Conservation (phyloP, 345 rosid species). For the Pseudoturritis turrita region DNA sequence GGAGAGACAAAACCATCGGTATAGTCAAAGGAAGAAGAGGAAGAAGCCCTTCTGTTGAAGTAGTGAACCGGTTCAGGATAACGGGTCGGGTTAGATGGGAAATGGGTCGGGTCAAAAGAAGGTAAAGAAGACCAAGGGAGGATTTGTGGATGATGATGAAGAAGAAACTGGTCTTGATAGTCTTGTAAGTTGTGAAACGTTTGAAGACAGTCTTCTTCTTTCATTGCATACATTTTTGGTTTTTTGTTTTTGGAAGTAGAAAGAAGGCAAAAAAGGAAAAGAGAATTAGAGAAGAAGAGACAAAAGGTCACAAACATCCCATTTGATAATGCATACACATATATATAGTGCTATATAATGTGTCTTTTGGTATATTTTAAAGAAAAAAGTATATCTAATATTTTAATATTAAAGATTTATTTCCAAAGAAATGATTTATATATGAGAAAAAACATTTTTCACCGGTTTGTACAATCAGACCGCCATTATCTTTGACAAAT, state of each 20-base stretch:
- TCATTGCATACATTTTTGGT: constrained; percentile 50
- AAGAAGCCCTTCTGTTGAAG: constrained; percentile 66
- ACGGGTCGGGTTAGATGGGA: constrained; percentile 37
- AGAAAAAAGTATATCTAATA: not conserved
- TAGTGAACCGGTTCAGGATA: constrained; percentile 62
- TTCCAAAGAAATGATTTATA: not conserved
- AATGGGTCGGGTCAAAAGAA: constrained; percentile 29
- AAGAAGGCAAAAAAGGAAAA: not conserved
- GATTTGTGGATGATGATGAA: constrained; percentile 44
- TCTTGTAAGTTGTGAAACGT: constrained; percentile 54
- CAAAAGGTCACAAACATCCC: constrained; percentile 37
- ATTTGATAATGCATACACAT: constrained; percentile 24
- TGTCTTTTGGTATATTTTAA: not conserved
- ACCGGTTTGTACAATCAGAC: constrained; percentile 19
- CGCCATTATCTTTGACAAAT: constrained; percentile 18
- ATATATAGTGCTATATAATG: constrained; percentile 23
- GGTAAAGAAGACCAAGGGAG: constrained; percentile 29
- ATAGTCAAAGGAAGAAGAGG: constrained; percentile 21
- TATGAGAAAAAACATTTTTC: not conserved
- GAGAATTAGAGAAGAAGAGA: constrained; percentile 23
- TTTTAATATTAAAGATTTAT: not conserved
- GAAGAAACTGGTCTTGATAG: constrained; percentile 62
- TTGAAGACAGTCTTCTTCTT: constrained; percentile 73
- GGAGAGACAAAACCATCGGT: constrained; percentile 25
- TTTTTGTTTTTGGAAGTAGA: constrained; percentile 7